These are phyloP conservation scores for Aspergillus sparsus DNA, from an alignment of 495 filamentous ascomycete genomes.

Conservation along the genomic window DNA sequence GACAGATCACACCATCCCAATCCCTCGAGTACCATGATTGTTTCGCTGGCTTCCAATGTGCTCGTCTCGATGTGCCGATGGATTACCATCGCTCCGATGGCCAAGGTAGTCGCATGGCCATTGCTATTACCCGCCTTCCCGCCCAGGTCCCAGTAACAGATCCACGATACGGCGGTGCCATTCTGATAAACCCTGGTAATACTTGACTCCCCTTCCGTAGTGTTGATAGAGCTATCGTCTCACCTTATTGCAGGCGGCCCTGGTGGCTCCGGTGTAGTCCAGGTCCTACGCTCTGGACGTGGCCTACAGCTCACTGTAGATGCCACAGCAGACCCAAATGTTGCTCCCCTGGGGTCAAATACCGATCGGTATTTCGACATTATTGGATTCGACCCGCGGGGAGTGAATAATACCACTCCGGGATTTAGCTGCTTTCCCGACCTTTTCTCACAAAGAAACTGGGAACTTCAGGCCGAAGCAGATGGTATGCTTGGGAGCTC, in stretches of 20 bases:
- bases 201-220: slow-evolving; percentile 20
- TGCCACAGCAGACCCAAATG: slow-evolving; percentile 32
- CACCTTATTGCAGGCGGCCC: slow-evolving; percentile 46
- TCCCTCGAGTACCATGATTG: slow-evolving; percentile 42
- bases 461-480: slow-evolving; percentile 42
- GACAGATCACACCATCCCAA: slow-evolving; percentile 32
- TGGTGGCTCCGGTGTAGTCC: slow-evolving; percentile 49
- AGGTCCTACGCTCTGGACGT: slow-evolving; percentile 37
- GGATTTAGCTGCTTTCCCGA: slow-evolving; percentile 51
- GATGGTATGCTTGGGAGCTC: slow-evolving; percentile 47
- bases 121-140: slow-evolving; percentile 55
- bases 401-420: slow-evolving; percentile 53
- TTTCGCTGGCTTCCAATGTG: slow-evolving; percentile 51
- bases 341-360: neutral
- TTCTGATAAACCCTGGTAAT: slow-evolving; percentile 50
- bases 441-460: slow-evolving; percentile 37
- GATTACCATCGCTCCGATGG: slow-evolving; percentile 50
- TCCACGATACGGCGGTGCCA: slow-evolving; percentile 46
- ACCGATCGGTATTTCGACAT: slow-evolving; percentile 51
- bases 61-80: slow-evolving; percentile 59
- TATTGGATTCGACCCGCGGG: slow-evolving; percentile 58
- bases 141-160: slow-evolving; percentile 48
- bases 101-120: slow-evolving; percentile 40
- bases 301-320: slow-evolving; percentile 47
- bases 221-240: slow-evolving; percentile 17